A percentile compares a stretch with the other conserved stretches of the same genome.
Evolutionary conservation across 306 rosid genomes (phyloP).

Genomic region (Canavalia ensiformis): DNA sequence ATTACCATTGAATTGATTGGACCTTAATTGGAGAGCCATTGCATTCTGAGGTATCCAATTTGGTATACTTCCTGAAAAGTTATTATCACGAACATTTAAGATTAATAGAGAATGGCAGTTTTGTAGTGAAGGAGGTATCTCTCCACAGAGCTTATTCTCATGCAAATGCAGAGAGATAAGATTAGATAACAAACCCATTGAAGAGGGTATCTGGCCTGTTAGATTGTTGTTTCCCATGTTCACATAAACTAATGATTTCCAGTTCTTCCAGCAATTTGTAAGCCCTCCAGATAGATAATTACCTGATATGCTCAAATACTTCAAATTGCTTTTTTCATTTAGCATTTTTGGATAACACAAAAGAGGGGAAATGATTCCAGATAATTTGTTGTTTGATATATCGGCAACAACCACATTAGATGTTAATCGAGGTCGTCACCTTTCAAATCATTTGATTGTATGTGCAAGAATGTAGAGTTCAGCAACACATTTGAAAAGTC

Average conservation of each 20-base stretch:
- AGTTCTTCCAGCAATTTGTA: too few relatives aligned
- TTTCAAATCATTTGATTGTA: not conserved
- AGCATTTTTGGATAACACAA: not conserved
- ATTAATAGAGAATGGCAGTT: not conserved
- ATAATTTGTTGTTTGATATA: constrained; percentile 19
- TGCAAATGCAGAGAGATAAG: not conserved
- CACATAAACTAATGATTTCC: too few relatives aligned
- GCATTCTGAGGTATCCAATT: not conserved
- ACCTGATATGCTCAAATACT: not conserved
- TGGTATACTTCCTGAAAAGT: not conserved
- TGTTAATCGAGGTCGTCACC: constrained; percentile 39
- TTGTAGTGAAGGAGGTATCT: not conserved
- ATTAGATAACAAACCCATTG: too few relatives aligned
- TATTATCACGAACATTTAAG: not conserved
- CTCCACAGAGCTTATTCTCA: not conserved
- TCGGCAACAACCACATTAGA: not conserved
- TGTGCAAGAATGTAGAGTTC: not conserved
- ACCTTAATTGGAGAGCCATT: not conserved
- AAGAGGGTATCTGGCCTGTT: too few relatives aligned
- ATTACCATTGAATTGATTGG: constrained; percentile 1
- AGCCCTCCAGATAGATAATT: not conserved
- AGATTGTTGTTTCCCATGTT: not conserved
- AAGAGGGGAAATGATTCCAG: constrained; percentile 40
- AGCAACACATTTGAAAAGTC: constrained; percentile 21
- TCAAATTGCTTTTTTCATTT: not conserved